phyloP scores from a whole-genome alignment of 306 rosid genomes.

The Vicia villosa region DNA sequence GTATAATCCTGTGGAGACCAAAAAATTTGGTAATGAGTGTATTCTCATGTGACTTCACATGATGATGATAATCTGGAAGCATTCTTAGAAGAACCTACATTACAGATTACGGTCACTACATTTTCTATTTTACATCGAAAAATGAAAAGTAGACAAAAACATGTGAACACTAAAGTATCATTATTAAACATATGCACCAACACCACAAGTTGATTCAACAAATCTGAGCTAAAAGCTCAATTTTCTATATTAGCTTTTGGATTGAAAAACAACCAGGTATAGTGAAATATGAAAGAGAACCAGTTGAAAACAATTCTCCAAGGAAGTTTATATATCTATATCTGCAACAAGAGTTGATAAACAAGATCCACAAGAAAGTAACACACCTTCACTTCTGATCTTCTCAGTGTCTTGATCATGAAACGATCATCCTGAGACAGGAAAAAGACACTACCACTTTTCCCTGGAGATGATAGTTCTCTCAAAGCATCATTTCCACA shows the following conservation, averaged over 20 bases:
- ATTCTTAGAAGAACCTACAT: slow-evolving; percentile 88
- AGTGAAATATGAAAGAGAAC: slow-evolving; percentile 5
- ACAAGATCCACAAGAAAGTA: slow-evolving; percentile 30
- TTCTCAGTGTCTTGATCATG: slow-evolving; percentile 95
- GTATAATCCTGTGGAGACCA: slow-evolving; percentile 97
- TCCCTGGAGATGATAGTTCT: slow-evolving; percentile 98
- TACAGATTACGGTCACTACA: slow-evolving; percentile 40
- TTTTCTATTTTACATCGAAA: slow-evolving; percentile 32
- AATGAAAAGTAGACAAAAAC: slow-evolving; percentile 19
- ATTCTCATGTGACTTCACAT: slow-evolving; percentile 86
- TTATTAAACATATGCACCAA: slow-evolving; percentile 12
- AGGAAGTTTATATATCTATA: background rate
- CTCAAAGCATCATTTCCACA: slow-evolving; percentile 98
- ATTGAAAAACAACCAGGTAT: slow-evolving; percentile 6
- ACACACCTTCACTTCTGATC: slow-evolving; percentile 98
- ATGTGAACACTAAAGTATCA: slow-evolving; percentile 13
- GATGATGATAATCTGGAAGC: slow-evolving; percentile 98
- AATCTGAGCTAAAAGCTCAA: slow-evolving; percentile 15
- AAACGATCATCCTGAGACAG: slow-evolving; percentile 96
- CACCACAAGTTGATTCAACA: slow-evolving; percentile 1
- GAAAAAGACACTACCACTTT: slow-evolving; percentile 98
- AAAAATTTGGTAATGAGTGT: slow-evolving; percentile 92
- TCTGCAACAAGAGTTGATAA: slow-evolving; percentile 18
- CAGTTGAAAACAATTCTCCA: slow-evolving; percentile 12
- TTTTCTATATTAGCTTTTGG: slow-evolving; percentile 1